Conservation (phyloP, 2,329 filamentous ascomycete species). For the Hymenoscyphus scutula region DNA sequence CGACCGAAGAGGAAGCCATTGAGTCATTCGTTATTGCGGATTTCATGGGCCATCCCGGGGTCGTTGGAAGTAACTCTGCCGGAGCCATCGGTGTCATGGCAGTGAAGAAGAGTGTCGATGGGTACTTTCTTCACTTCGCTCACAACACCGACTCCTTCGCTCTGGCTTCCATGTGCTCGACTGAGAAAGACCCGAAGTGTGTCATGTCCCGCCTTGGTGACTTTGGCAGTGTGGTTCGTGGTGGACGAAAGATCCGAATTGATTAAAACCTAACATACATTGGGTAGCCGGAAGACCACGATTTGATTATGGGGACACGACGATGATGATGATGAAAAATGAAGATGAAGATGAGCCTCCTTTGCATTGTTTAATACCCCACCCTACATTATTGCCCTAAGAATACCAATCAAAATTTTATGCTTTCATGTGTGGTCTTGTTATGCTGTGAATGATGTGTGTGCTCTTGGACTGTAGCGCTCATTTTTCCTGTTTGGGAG, state of each 20-base stretch:
- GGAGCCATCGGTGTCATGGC: slow-evolving; percentile 88
- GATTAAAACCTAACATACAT: slow-evolving; percentile 18
- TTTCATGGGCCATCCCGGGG: slow-evolving; percentile 89
- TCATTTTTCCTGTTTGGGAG: too few species aligned
- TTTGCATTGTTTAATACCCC: too few species aligned
- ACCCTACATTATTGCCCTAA: too few species aligned
- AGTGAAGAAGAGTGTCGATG: slow-evolving; percentile 77
- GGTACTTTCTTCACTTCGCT: slow-evolving; percentile 84
- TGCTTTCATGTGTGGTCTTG: too few species aligned
- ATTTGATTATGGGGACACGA: too few species aligned
- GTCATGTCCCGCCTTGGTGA: slow-evolving; percentile 73
- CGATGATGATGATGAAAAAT: too few species aligned
- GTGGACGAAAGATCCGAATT: slow-evolving; percentile 34
- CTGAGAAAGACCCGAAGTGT: slow-evolving; percentile 71
- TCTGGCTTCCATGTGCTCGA: slow-evolving; percentile 81
- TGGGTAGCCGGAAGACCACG: background rate
- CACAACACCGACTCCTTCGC: slow-evolving; percentile 93
- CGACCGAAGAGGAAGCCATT: slow-evolving; percentile 76
- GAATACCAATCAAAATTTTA: too few species aligned
- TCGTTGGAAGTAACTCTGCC: slow-evolving; percentile 73
- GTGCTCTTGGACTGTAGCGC: too few species aligned
- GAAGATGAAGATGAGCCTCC: too few species aligned
- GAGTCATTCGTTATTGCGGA: slow-evolving; percentile 78
- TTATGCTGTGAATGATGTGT: too few species aligned
- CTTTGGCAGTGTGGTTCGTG: slow-evolving; percentile 33